Percentiles rank a stretch among this genome's conserved stretches.
Conservation (phyloP, 345 rosid species). For the Euphorbia pulcherrima region DNA sequence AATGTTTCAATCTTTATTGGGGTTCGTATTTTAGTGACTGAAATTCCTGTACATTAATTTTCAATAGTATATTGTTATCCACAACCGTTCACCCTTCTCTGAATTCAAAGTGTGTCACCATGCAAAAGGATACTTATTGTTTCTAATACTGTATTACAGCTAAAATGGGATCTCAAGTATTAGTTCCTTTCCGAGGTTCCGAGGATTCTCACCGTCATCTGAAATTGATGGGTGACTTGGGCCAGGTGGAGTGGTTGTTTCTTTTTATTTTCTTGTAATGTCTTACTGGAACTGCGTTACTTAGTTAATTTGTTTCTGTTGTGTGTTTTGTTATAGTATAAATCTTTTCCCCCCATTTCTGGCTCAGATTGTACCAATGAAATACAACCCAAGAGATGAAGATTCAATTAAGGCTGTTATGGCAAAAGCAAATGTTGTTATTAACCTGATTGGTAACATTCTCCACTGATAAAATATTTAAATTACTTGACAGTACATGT, state of each 20-base stretch:
- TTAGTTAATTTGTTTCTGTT: background rate
- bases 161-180: conserved; percentile 92
- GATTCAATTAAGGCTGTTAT: conserved; percentile 86
- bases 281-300: background rate
- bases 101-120: background rate
- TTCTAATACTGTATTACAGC: conserved; percentile 42
- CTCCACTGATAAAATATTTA: conserved; percentile 1
- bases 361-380: conserved; percentile 87
- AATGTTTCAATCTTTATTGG: background rate
- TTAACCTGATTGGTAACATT: conserved; percentile 81
- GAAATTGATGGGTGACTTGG: conserved; percentile 99
- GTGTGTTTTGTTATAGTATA: background rate
- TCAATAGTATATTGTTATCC: background rate
- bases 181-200: conserved; percentile 93
- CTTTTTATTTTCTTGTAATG: background rate
- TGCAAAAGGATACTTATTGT: background rate
- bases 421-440: conserved; percentile 97
- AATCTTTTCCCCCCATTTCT: conserved; percentile 12
- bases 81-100: background rate
- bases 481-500: background rate
- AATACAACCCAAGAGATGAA: conserved; percentile 87
- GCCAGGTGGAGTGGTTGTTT: conserved; percentile 52
- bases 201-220: conserved; percentile 91
- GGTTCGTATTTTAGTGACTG: background rate
- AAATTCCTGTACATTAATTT: background rate